Conservation (phyloP, 805 yeast species). For the Yamadazyma sp. region DNA sequence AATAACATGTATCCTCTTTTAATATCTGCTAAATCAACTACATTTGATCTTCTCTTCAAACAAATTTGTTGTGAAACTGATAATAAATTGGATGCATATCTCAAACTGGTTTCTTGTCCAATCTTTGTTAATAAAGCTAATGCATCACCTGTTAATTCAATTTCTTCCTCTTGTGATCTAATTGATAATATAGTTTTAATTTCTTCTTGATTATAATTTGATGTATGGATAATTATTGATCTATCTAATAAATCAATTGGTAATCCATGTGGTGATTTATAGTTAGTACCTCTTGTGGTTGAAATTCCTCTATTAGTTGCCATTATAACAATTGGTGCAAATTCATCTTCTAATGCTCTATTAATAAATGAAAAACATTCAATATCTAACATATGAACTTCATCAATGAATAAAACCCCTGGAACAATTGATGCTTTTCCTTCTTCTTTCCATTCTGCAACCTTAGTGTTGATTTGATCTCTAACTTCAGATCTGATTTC, state of each 20-base stretch:
- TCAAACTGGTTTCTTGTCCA: constrained; percentile 83
- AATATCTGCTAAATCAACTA: constrained; percentile 76
- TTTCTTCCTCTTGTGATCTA: constrained; percentile 93
- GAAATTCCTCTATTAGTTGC: constrained; percentile 97
- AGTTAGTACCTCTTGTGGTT: constrained; percentile 89
- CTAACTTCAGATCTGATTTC: constrained; percentile 95
- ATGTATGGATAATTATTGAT: constrained; percentile 86
- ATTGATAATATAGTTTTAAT: constrained; percentile 81
- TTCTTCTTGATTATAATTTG: constrained; percentile 74
- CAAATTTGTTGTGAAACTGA: constrained; percentile 88
- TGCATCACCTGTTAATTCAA: constrained; percentile 77
- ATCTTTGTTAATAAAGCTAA: constrained; percentile 83
- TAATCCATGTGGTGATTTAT: constrained; percentile 95
- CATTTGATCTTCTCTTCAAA: constrained; percentile 66
- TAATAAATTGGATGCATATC: constrained; percentile 89
- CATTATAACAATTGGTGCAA: constrained; percentile 96
- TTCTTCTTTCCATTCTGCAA: constrained; percentile 98
- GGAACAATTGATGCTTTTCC: constrained; percentile 98
- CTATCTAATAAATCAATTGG: constrained; percentile 94
- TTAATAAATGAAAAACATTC: constrained; percentile 95
- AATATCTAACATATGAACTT: constrained; percentile 96
- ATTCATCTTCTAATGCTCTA: constrained; percentile 93
- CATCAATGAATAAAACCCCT: constrained; percentile 96
- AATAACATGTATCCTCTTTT: constrained; percentile 85
- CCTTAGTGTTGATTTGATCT: constrained; percentile 94